These are phyloP conservation scores for Yamadazyma siamensis DNA, from an alignment of 1,139 yeast genomes.

Conservation along the genomic window DNA sequence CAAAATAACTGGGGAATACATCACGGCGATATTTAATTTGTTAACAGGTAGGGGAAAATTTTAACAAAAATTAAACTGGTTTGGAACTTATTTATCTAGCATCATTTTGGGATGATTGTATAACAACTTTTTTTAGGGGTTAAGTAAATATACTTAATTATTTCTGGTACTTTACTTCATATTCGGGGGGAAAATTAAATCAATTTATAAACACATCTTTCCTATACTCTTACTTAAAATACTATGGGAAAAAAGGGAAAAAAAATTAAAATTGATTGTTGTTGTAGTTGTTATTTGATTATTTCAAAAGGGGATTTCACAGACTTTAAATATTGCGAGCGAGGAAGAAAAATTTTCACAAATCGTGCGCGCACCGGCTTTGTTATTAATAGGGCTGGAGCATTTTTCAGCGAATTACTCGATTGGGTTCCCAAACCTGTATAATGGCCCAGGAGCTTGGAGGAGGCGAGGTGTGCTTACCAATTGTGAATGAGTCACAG, in stretches of 20 bases:
- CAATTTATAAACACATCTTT: slow-evolving; percentile 37
- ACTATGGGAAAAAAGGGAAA: slow-evolving; percentile 14
- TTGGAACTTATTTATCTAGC: slow-evolving; percentile 2
- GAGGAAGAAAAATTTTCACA: not conserved
- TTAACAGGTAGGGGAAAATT: no score
- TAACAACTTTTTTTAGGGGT: slow-evolving; percentile 11
- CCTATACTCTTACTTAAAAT: slow-evolving; percentile 9
- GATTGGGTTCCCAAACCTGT: no score
- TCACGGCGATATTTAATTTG: slow-evolving; percentile 3
- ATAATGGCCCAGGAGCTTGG: no score
- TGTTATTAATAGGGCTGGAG: no score
- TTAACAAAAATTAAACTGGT: not conserved
- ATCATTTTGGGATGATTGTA: slow-evolving; percentile 8
- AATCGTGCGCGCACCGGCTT: slow-evolving; percentile 1
- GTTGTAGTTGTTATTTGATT: slow-evolving; percentile 14
- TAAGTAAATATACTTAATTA: slow-evolving; percentile 8
- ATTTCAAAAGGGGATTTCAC: slow-evolving; percentile 5
- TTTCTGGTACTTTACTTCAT: slow-evolving; percentile 6
- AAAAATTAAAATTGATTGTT: slow-evolving; percentile 8
- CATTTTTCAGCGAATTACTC: no score
- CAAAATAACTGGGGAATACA: slow-evolving; percentile 13
- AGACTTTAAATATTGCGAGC: slow-evolving; percentile 8
- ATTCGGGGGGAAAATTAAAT: slow-evolving; percentile 8
- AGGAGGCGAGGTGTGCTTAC: no score
- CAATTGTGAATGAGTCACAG: no score